These are phyloP conservation scores for Elsinoe perseae DNA, from an alignment of 2,329 filamentous ascomycete species.

Conservation along the genomic window DNA sequence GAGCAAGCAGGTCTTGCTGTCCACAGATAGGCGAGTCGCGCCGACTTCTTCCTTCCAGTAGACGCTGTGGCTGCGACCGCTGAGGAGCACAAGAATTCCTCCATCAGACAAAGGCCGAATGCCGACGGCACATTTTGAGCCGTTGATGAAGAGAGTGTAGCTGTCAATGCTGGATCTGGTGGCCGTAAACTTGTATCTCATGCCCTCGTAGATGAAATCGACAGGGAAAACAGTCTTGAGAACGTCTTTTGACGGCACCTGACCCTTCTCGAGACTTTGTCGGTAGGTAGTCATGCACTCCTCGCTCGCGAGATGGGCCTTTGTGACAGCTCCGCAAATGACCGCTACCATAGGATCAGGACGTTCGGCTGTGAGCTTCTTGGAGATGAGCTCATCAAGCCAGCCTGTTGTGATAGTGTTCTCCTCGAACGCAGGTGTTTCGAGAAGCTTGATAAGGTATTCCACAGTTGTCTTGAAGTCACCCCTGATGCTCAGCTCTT, in stretches of 20 bases:
- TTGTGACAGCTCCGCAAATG: conserved; percentile 87
- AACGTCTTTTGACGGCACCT: conserved; percentile 92
- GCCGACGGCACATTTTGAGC: conserved; percentile 89
- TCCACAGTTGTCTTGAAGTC: conserved; percentile 98
- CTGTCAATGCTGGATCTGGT: conserved; percentile 86
- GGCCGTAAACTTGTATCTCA: conserved; percentile 95
- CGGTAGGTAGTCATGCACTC: conserved; percentile 79
- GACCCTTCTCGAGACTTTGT: conserved; percentile 85
- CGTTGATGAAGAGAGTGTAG: conserved; percentile 98
- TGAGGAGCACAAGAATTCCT: conserved; percentile 81
- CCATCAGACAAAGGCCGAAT: conserved; percentile 89
- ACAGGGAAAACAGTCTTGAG: conserved; percentile 96
- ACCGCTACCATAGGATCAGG: conserved; percentile 92
- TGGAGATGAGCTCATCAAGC: conserved; percentile 97
- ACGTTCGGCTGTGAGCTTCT: conserved; percentile 91
- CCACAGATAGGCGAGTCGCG: conserved; percentile 88
- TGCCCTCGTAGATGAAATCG: conserved; percentile 97
- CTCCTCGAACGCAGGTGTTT: conserved; percentile 96
- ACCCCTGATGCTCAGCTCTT: conserved; percentile 98
- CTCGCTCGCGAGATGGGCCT: conserved; percentile 92
- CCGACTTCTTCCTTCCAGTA: conserved; percentile 99
- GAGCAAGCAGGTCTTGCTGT: conserved; percentile 94
- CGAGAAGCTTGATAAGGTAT: conserved; percentile 96
- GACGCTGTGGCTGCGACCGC: conserved; percentile 90
- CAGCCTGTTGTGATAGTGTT: conserved; percentile 99